These are phyloP conservation scores for Ophidiomyces ophidiicola DNA, from an alignment of 2,329 filamentous ascomycete species.

Conservation along the genomic window DNA sequence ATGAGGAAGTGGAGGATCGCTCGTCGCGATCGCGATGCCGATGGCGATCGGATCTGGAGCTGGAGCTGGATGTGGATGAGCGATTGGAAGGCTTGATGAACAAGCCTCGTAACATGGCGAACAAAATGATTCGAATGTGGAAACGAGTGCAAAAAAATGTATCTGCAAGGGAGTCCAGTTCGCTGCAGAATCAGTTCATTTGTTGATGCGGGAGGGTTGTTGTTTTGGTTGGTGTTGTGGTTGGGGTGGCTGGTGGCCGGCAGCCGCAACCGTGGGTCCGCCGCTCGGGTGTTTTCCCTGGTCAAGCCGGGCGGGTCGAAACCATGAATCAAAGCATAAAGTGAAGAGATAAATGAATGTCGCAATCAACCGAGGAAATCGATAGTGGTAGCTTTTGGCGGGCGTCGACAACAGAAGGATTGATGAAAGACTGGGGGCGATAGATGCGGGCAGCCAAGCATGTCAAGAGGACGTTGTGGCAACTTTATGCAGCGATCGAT, in stretches of 20 bases:
- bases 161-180: too few species aligned
- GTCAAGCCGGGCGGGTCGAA: conserved; percentile 6
- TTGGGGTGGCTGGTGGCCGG: conserved; percentile 11
- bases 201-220: background rate
- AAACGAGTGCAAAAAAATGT: background rate
- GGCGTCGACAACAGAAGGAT: background rate
- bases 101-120: conserved; percentile 8
- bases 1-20: conserved; percentile 23
- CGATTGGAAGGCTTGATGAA: conserved; percentile 7
- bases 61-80: conserved; percentile 12
- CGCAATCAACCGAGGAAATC: background rate
- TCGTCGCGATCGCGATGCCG: conserved; percentile 21
- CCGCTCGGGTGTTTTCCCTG: conserved; percentile 6
- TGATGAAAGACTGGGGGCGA: background rate
- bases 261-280: conserved; percentile 2
- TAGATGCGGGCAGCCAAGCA: too few species aligned
- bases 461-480: too few species aligned
- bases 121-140: background rate
- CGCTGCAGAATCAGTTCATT: background rate
- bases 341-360: background rate
- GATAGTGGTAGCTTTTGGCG: background rate
- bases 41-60: conserved; percentile 15
- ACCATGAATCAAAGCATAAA: background rate
- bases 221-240: conserved; percentile 7
- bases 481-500: too few species aligned